phyloP scores from a whole-genome alignment of 345 rosid genomes.

The Kandelia obovata region DNA sequence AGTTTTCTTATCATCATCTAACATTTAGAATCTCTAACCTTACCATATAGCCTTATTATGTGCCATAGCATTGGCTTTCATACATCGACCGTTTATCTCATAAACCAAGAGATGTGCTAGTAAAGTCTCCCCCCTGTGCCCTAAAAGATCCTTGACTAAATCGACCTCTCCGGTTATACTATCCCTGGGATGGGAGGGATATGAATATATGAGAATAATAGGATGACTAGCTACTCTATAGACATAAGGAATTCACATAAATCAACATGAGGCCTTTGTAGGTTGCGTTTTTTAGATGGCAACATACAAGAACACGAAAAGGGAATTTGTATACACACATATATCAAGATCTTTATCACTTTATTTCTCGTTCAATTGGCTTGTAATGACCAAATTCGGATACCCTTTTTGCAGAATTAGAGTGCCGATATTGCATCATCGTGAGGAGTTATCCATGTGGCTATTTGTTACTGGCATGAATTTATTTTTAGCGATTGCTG shows the following conservation, averaged over 20 bases:
- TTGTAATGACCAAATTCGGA: background rate
- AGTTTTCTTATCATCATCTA: too few species aligned
- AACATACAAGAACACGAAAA: background rate
- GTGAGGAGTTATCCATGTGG: background rate
- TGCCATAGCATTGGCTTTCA: background rate
- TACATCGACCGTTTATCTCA: constrained; percentile 7
- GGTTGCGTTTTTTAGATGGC: constrained; percentile 11
- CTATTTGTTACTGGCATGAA: background rate
- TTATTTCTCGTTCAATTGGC: background rate
- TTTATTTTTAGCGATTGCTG: constrained; percentile 3
- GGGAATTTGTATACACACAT: background rate
- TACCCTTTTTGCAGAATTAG: background rate
- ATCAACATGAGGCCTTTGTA: background rate
- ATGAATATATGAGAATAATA: constrained; percentile 7
- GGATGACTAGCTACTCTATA: background rate
- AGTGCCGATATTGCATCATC: background rate
- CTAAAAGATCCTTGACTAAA: too few species aligned
- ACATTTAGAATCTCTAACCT: background rate
- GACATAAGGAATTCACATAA: constrained; percentile 5
- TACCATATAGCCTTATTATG: background rate
- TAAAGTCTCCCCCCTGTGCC: too few species aligned
- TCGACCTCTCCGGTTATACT: too few species aligned
- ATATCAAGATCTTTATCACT: background rate
- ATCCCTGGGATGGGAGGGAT: too few species aligned
- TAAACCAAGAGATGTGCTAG: background rate